These are phyloP conservation scores for Saccharomyces pastorianus DNA, from an alignment of 1,139 yeast genomes.

Conservation along the genomic window DNA sequence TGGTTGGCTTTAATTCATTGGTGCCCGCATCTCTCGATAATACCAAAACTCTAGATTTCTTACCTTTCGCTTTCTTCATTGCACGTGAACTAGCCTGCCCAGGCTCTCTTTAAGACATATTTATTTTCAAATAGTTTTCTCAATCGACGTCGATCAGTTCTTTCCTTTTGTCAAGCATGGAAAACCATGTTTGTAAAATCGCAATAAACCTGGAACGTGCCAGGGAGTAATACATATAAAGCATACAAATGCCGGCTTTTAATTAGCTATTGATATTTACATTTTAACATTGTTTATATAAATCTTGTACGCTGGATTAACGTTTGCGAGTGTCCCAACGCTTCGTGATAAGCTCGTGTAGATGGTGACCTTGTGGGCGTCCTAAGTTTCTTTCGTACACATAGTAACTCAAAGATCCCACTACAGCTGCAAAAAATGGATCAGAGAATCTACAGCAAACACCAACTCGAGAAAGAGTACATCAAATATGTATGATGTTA, in stretches of 20 bases:
- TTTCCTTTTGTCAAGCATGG: neutral
- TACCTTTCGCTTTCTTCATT: constrained; percentile 1
- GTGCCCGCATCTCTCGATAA: constrained; percentile 22
- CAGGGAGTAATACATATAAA: neutral
- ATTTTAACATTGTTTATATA: neutral
- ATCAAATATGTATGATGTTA: neutral
- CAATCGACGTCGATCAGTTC: neutral
- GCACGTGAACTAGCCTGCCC: neutral
- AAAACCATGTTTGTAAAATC: neutral
- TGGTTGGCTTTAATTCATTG: constrained; percentile 34
- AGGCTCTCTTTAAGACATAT: neutral
- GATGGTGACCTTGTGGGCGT: constrained; percentile 47
- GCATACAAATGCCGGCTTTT: too few species aligned
- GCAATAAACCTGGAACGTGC: neutral
- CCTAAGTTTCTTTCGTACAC: constrained; percentile 49
- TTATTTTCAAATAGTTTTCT: neutral
- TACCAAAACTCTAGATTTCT: constrained; percentile 19
- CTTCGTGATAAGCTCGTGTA: constrained; percentile 41
- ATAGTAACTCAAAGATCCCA: constrained; percentile 53
- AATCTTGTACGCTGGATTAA: neutral
- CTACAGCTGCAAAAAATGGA: constrained; percentile 47
- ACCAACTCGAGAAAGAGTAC: neutral
- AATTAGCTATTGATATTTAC: neutral
- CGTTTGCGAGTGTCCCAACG: constrained; percentile 16
- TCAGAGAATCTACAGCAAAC: constrained; percentile 30